Conservation (phyloP, 208 protist genomes). For the Balamuthia mandrillaris region DNA sequence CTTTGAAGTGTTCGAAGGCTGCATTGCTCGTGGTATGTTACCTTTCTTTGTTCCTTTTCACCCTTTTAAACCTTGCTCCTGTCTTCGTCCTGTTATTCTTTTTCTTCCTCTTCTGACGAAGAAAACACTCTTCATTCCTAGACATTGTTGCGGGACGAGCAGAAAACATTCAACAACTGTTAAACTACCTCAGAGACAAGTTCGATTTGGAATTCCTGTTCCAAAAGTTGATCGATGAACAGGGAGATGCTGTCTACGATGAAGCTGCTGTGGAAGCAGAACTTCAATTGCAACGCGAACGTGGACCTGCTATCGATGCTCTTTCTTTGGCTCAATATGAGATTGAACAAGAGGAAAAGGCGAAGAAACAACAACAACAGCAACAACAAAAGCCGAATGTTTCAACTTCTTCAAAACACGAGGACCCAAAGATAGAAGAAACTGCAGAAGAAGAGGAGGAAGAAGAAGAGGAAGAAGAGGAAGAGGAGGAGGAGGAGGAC, state of each 20-base stretch:
- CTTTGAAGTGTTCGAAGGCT: neutral
- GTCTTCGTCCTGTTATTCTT: neutral
- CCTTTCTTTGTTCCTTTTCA: too few species aligned
- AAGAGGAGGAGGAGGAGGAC: too few species aligned
- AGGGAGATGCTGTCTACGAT: neutral
- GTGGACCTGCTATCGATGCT: too few species aligned
- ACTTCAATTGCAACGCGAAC: neutral
- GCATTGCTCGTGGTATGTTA: neutral
- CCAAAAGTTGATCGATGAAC: neutral
- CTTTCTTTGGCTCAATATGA: too few species aligned
- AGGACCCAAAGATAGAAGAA: too few species aligned
- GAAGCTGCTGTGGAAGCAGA: neutral
- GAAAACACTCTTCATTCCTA: neutral
- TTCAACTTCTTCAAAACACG: too few species aligned
- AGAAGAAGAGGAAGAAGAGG: too few species aligned
- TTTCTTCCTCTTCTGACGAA: neutral
- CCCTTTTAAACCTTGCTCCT: too few species aligned
- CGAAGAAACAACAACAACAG: too few species aligned
- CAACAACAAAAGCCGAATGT: too few species aligned
- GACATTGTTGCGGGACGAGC: neutral
- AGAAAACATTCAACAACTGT: neutral
- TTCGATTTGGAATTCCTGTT: slow-evolving; percentile 28
- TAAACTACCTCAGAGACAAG: slow-evolving; percentile 21
- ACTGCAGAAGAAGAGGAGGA: too few species aligned
- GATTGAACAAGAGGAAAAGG: too few species aligned